Base-by-base conservation (phyloP, 2,329 filamentous ascomycete genomes). In the Trichocomaceae sp. region DNA sequence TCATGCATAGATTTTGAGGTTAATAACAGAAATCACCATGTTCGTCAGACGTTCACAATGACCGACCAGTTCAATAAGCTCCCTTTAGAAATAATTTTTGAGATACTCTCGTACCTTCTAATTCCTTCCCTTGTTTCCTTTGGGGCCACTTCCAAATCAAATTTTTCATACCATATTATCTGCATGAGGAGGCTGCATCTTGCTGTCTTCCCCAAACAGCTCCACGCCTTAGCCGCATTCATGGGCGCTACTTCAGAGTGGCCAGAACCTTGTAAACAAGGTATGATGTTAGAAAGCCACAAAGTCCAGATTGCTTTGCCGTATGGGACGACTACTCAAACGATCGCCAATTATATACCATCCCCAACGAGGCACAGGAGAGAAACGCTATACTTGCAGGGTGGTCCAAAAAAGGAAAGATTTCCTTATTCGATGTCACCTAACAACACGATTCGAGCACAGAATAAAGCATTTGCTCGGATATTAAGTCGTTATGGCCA, bases 151-250 rank as follows among this genome's bases (percentile, higher is more conserved):
- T 69, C 58, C 39, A 63, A 60, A 17, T 42, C 57, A 15, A 66
- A 68, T 47, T 61, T 65, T 42, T 47, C 50, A 31, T 64, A 62
- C n/a, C 65, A 69, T 35, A 60, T 58, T 10, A 57, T 64, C 13
- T 66, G 64, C 29, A 58, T 71, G 41, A 62, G 59, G 35, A 58
- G 60, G 17, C 61, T 71, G 9, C 65, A 68, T 33, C 47, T 71
- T 15, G 68, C 64, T 5, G 60, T 70, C 7, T 67, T 72, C 20
- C 66, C 67, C 39, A 68, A 64, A 44, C 62, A 63, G 15, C 51
- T 68, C 8, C 66, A 72, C 52, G 64, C 67, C 4, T 57, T 63
- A 10, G 62, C 71, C 17, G 64, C 69, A 19, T 63, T 66, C 17
- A 59, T 69, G 37, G 64, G 65, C 37, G 63, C 63, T 12, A 58